A percentile compares a stretch with the other conserved stretches of the same genome.
phyloP scores from a whole-genome alignment of 1,284 basidiomycete species.

The Ustilago crameri region DNA sequence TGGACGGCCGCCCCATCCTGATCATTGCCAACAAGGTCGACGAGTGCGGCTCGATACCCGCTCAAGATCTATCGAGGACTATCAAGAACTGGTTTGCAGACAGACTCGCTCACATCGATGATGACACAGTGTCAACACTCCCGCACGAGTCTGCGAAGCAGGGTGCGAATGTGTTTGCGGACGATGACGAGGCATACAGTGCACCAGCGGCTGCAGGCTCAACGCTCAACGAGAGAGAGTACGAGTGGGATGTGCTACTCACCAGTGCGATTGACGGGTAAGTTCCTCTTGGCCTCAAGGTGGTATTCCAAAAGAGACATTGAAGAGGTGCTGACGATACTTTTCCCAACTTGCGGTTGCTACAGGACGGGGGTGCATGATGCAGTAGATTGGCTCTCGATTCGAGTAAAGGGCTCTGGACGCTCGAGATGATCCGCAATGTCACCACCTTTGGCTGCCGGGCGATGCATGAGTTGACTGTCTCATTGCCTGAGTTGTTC shows the following conservation, averaged over 20 bases:
- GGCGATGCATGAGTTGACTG: too few relatives aligned
- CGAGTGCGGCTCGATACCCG: constrained; percentile 25
- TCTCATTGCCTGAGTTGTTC: too few relatives aligned
- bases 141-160: not conserved
- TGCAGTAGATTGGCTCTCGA: constrained; percentile 39
- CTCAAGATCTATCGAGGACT: constrained; percentile 7
- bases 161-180: constrained; percentile 30
- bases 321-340: not conserved
- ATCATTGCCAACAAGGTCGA: constrained; percentile 38
- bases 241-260: constrained; percentile 45
- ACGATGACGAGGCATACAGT: constrained; percentile 22
- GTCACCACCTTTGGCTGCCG: too few relatives aligned
- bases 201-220: constrained; percentile 14
- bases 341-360: too few relatives aligned
- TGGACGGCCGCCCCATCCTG: constrained; percentile 36
- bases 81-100: constrained; percentile 38
- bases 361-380: constrained; percentile 35
- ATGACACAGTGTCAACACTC: constrained; percentile 1
- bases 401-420: constrained; percentile 20
- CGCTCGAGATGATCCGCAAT: constrained; percentile 19
- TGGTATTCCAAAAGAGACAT: not conserved
- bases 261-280: constrained; percentile 42
- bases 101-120: constrained; percentile 24
- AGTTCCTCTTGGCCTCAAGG: not conserved
- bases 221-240: constrained; percentile 16